Base-by-base conservation (phyloP, 2,329 filamentous ascomycete genomes). In the Fusarium paranaense region DNA sequence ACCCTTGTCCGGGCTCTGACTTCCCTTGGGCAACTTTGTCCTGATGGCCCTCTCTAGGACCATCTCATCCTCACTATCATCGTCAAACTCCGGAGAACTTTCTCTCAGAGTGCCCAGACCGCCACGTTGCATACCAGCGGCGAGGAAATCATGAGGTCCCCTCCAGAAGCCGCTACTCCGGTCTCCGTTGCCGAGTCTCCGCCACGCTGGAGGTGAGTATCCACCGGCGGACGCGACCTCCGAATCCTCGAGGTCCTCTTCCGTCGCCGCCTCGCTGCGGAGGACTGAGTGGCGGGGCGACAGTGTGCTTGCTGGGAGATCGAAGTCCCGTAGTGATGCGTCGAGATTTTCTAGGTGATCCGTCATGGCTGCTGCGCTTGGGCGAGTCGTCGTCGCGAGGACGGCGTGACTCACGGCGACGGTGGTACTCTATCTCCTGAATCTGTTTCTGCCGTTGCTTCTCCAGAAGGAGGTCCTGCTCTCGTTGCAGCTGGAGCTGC, bases 111-210 rank as follows among this genome's bases (percentile, higher is more conserved):
- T 70, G 67, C 76, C 72, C 30, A 88, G 83, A 62, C 71, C 71
- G 20, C 85, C 72, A 67, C 73, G 73, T 65, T 74, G 73, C 27
- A 88, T 83, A 62, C 85, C 82, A 65, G 85, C 82, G 67, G 85
- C 87, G 47, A 89, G 83, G 11, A 86, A 83, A 76, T 91, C 88
- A 77, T 90, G 88, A 69, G 79, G 80, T n/a, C 79, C 76, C 76
- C 88, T 87, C 87, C 92, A 91, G 80, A 91, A 90, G 72, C 88
- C 88, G 78, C 85, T 88, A 81, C 86, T 89, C 79, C 87, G 85
- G 74, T 86, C 85, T 77, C 88, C 89, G 86, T 90, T 90, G 84
- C 85, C 87, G 82, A 90, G 87, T 74, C 88, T 88, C 79, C 87
- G 86, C 89, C 89, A 91, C 57, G 89, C 89, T 72, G 89, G 89